Base-by-base conservation (phyloP, 1,139 yeast genomes). In the Pichia cactophila region DNA sequence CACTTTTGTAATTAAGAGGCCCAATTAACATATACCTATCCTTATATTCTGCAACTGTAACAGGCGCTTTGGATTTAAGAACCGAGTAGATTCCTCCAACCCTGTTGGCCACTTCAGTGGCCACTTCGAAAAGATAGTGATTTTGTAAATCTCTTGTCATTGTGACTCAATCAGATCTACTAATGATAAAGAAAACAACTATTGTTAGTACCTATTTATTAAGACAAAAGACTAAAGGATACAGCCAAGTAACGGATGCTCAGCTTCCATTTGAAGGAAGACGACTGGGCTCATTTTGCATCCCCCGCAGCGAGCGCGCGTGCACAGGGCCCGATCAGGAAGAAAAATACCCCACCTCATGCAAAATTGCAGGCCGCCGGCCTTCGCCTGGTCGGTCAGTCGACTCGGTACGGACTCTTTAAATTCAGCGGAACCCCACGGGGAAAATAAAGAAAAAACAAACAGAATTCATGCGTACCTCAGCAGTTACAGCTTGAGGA, bases 1-100 rank as follows among this genome's bases (percentile, higher is more conserved):
- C 96, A 43, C 88, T 80, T 50, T 78, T 77, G 60, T 80, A 75
- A 71, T 88, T 84, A 61, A 86, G 75, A 0, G 97, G 96, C 5
- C 98, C 98, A 54, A 92, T 74, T 50, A 89, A 74, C 33, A 89
- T 81, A 69, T 92, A 92, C 52, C 96, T 77, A 60, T 86, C 90
- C 58, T 87, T 78, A 69, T 89, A 92, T 69, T 92, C 97, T 43
- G 95, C 90, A 48, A 87, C 90, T 10, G 98, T 92, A 53, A 90
- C 90, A 7, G 97, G 97, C 7, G 97, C 97, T 69, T 92, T 92
- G 29, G 96, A 87, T 68, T 92, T 92, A 65, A 92, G 77, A 51
- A 92, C 98, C 31, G 97, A 89, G 71, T 92, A 92, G 66, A 92
- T 92, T 46, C 98, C 98, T 48, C 98, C 98, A 31, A 92, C 97